Evolutionary conservation across 352 stramenopile species (phyloP).

Genomic region (Phytophthora brassicae): DNA sequence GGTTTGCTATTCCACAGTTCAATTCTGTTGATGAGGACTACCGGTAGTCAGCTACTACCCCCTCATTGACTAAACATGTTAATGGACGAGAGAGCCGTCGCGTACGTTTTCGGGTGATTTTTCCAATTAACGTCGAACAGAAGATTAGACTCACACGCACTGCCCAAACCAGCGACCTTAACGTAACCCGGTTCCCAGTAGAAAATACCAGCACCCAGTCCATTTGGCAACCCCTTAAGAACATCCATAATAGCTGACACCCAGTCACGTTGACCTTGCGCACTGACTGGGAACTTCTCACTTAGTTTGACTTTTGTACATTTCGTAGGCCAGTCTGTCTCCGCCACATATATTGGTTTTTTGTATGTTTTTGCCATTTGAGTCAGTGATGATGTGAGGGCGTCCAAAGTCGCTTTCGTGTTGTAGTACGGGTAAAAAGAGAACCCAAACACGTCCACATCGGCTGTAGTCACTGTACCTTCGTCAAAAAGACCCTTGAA

Average conservation of each 20-base stretch:
- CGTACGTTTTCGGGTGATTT: conserved; percentile 22
- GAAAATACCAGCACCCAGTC: conserved; percentile 33
- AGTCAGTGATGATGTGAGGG: conserved; percentile 29
- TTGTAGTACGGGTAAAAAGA: conserved; percentile 40
- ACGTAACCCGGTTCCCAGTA: conserved; percentile 44
- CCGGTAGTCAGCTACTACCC: too few species aligned
- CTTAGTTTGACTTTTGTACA: conserved; percentile 32
- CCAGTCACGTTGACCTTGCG: conserved; percentile 30
- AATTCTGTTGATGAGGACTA: too few species aligned
- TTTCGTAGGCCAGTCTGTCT: conserved; percentile 36
- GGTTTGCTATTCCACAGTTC: too few species aligned
- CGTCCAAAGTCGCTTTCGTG: conserved; percentile 27
- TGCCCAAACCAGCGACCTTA: conserved; percentile 27
- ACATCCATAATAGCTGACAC: conserved; percentile 30
- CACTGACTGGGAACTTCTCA: conserved; percentile 25
- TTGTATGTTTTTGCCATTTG: conserved; percentile 32
- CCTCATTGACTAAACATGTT: not conserved
- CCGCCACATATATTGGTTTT: conserved; percentile 35
- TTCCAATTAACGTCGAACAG: conserved; percentile 39
- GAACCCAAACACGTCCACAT: conserved; percentile 37
- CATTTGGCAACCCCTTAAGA: conserved; percentile 23
- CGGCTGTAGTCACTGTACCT: conserved; percentile 23
- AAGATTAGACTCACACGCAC: conserved; percentile 29
- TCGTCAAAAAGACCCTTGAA: conserved; percentile 34
- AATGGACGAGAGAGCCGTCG: conserved; percentile 28